Conservation (phyloP, 805 yeast species). For the Zygosaccharomyces bailii region DNA sequence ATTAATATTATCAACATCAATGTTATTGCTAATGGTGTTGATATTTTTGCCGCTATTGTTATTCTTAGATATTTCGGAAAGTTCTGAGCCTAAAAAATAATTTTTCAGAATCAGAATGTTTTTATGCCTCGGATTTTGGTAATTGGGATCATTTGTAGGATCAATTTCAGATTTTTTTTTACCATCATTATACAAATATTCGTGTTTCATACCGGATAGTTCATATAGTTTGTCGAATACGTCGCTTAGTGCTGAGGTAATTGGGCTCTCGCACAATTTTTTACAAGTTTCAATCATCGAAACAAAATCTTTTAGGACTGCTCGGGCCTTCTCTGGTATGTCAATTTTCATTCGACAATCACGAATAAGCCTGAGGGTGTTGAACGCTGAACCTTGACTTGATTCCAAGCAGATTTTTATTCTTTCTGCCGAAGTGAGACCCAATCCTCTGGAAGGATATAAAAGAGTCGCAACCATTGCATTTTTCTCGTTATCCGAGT, state of each 20-base stretch:
- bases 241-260: constrained; percentile 15
- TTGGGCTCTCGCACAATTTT: constrained; percentile 10
- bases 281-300: constrained; percentile 26
- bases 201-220: constrained; percentile 30
- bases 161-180: constrained; percentile 24
- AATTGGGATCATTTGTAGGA: constrained; percentile 22
- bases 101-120: constrained; percentile 26
- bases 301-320: constrained; percentile 25
- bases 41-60: not conserved
- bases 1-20: not conserved
- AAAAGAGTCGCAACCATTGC: constrained; percentile 58
- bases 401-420: constrained; percentile 20
- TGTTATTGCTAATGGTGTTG: not conserved
- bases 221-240: constrained; percentile 33
- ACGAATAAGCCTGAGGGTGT: constrained; percentile 16
- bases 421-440: constrained; percentile 47
- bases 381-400: constrained; percentile 15
- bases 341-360: constrained; percentile 10
- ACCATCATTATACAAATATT: constrained; percentile 27
- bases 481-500: constrained; percentile 54
- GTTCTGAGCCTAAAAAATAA: constrained; percentile 22
- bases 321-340: constrained; percentile 23
- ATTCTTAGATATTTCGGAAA: not conserved
- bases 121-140: constrained; percentile 28
- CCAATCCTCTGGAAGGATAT: constrained; percentile 66